Percentiles rank a stretch among this genome's conserved stretches.
These are phyloP conservation scores for Umbilicus rupestris DNA, from an alignment of 164 flowering plant species.

Conservation along the genomic window DNA sequence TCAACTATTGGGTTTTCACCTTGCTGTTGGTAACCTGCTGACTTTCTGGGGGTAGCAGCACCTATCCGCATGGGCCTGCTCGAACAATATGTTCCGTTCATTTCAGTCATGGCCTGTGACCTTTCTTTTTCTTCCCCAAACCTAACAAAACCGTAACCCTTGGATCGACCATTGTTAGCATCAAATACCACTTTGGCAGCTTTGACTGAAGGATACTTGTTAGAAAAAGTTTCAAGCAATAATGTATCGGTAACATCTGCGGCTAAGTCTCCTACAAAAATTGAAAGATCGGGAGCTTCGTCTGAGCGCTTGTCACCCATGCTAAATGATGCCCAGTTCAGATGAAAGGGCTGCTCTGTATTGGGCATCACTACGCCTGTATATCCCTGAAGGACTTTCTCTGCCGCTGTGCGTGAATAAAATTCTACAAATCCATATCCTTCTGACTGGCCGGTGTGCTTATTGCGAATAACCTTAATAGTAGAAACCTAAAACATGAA, in stretches of 20 bases:
- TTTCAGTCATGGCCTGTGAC: conserved; percentile 11
- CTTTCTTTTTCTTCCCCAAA: conserved; percentile 17
- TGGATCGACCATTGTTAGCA: conserved; percentile 14
- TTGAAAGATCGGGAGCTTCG: conserved; percentile 13
- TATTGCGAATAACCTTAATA: conserved; percentile 86
- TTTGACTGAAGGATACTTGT: conserved; percentile 13
- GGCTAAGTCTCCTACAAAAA: conserved; percentile 16
- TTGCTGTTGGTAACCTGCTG: conserved; percentile 12
- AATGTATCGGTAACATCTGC: conserved; percentile 13
- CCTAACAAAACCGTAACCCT: conserved; percentile 17
- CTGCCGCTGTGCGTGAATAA: neutral
- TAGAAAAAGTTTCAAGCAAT: conserved; percentile 11
- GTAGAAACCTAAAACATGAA: conserved; percentile 39
- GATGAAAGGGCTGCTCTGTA: conserved; percentile 2
- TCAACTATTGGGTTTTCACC: neutral
- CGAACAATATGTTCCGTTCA: conserved; percentile 14
- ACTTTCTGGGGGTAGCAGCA: conserved; percentile 13
- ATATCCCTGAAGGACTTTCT: conserved; percentile 1
- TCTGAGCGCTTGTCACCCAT: conserved; percentile 12
- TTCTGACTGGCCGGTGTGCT: conserved; percentile 47
- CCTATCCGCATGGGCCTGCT: conserved; percentile 13
- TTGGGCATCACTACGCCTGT: neutral
- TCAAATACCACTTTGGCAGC: conserved; percentile 15
- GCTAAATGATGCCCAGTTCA: conserved; percentile 17
- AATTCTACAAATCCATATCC: neutral